Evolutionary conservation across 2,329 filamentous ascomycete genomes (phyloP), one percentile per base, ranked within the genome.

Genomic region (Alternaria viburni): DNA sequence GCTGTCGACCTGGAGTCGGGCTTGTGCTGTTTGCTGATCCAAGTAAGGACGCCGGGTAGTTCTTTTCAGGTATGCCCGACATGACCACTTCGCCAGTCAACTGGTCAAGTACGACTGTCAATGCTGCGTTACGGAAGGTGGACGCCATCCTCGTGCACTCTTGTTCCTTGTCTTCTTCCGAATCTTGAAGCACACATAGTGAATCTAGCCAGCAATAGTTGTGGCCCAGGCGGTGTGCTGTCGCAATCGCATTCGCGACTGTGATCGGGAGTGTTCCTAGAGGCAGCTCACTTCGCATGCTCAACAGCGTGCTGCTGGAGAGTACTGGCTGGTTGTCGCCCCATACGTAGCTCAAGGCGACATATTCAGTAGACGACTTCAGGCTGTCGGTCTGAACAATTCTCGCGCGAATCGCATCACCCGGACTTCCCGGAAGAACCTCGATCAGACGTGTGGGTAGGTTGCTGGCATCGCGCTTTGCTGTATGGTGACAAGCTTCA

Each of bases 141-240:
- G 72, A 69, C 49, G 74, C 76, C 74, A 77, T 79, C 19, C 61
- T 61, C 12, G 55, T 62, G 64, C 74, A 79, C 63, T 80, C 76
- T 26, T 57, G 62, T 59, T 64, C 65, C 62, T 75, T 77, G 58
- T 79, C 75, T 43, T 67, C 64, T 13, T 73, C 64, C 1, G 72
- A 76, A 36, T 80, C 76, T 54, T 80, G 77, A 2, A 76, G n/a
- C 5, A 79, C 61, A 51, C 77, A 80, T 9, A 80, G 74, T 1
- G 71, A 72, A 57, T 80, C 77, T 21, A 73, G 49, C 77, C 77
- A 80, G 36, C 77, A 62, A 59, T 79, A 80, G 11, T 74, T 69
- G 59, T 70, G 69, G 47, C 77, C 77, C 11, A 78, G 68, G 11
- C 61, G 63, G 15, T 69, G 66, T 5, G 72, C 69, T 25, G 72